Base-by-base conservation (phyloP, 768 basidiomycete species). In the Multifurca ochricompacta region DNA sequence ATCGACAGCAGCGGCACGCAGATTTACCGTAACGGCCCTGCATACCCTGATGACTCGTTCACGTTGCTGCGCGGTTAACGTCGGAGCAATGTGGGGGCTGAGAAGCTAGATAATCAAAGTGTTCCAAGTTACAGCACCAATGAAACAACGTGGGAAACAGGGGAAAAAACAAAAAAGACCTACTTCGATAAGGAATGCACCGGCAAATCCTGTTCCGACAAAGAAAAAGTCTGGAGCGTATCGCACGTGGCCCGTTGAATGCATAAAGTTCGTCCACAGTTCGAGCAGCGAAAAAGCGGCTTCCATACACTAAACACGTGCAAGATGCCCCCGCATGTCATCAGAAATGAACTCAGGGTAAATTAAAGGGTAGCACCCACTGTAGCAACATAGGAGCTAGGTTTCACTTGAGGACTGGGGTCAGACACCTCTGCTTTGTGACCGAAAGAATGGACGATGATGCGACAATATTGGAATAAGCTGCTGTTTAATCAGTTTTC, bases 211-310 rank as follows among this genome's bases (percentile, higher is more conserved):
- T 18, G 48, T 40, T 14, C 59, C 58, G 6, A 53, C 42, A 16
- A 61, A 61, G 54, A 61, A 61, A 47, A 60, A 59, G 48, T 61
- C 60, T 23, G 60, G 60, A 6, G 60, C 54, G 18, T 49, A 50
- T 4, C 31, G 48, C 39, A 53, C 39, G 21, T 56, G 51, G 14
- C 54, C 58, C 1, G 45, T 55, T 6, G 49, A 31, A 14, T 56
- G 42, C 53, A 61, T 46, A 21, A 36, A 40, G 9, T 43, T 39
- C 37, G 44, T 47, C 60, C 60, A 59, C 14, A 59, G 19, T 9
- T 53, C 28, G n/a, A 54, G 60, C 51, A 61, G 9, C 1, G 46
- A 28, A 3, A 59, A 49, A 3, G 60, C 50, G 0, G 58, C 47
- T 11, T 59, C 54, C 46, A 56, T 53, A 43, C 54, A 55, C 60